A percentile compares a stretch with the other conserved stretches of the same genome.
Evolutionary conservation across 495 filamentous ascomycete genomes (phyloP).

Genomic region (Aspergillus homomorphus): DNA sequence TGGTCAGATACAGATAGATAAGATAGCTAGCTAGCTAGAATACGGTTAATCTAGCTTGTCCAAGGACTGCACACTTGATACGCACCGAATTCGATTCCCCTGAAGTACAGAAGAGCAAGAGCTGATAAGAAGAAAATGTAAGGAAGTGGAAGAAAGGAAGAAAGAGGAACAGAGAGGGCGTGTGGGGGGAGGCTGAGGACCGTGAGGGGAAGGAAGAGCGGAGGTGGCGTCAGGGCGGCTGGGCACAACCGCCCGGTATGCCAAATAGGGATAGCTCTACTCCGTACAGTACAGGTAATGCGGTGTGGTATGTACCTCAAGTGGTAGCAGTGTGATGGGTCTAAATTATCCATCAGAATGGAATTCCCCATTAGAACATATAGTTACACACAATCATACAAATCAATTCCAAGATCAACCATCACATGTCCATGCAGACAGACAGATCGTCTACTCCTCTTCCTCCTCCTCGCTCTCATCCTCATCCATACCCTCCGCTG

Average conservation of each 20-base stretch:
- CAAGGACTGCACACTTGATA: background rate
- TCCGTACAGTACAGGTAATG: too few species aligned
- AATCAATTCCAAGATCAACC: slow-evolving; percentile 21
- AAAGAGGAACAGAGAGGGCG: slow-evolving; percentile 7
- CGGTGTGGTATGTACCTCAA: too few species aligned
- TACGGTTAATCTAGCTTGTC: background rate
- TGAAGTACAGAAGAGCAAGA: background rate
- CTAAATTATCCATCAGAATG: background rate
- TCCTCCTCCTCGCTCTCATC: slow-evolving; percentile 78
- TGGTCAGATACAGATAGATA: slow-evolving; percentile 13
- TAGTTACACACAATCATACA: slow-evolving; percentile 23
- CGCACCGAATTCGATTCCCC: too few species aligned
- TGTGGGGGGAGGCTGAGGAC: background rate
- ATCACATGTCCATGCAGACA: too few species aligned
- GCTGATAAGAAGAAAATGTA: background rate
- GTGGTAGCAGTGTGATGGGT: too few species aligned
- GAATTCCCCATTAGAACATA: slow-evolving; percentile 13
- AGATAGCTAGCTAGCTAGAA: slow-evolving; percentile 13
- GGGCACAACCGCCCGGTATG: too few species aligned
- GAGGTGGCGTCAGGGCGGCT: slow-evolving; percentile 6
- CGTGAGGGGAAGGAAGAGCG: slow-evolving; percentile 6
- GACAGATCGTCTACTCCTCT: slow-evolving; percentile 49
- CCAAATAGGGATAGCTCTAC: too few species aligned
- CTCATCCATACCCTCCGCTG: slow-evolving; percentile 91
- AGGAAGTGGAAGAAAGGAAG: slow-evolving; percentile 16